Conservation (phyloP, 2,329 filamentous ascomycete species). For the Bisporella sp. region DNA sequence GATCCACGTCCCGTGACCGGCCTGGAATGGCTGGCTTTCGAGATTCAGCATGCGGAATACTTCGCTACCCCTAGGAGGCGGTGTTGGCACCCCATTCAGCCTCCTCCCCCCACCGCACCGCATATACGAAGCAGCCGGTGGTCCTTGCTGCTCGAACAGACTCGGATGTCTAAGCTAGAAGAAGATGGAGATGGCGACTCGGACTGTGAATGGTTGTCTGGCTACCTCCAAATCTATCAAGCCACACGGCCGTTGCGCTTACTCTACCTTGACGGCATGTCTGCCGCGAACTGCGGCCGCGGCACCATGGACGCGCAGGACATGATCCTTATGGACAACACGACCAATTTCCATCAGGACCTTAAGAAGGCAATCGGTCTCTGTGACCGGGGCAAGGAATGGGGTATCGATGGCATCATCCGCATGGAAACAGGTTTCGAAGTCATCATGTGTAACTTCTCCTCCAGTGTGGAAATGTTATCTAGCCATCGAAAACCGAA, state of each 20-base stretch:
- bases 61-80: slow-evolving; percentile 41
- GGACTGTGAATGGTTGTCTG: slow-evolving; percentile 21
- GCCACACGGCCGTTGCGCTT: slow-evolving; percentile 50
- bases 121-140: not conserved
- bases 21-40: slow-evolving; percentile 69
- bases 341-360: not conserved
- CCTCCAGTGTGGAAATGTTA: slow-evolving; percentile 21
- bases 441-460: slow-evolving; percentile 60
- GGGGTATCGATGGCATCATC: slow-evolving; percentile 58
- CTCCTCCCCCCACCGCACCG: too few relatives aligned
- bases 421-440: slow-evolving; percentile 69
- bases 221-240: slow-evolving; percentile 62
- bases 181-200: slow-evolving; percentile 1
- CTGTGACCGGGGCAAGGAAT: slow-evolving; percentile 45
- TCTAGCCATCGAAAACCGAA: slow-evolving; percentile 12
- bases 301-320: slow-evolving; percentile 66
- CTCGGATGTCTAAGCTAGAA: not conserved
- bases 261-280: slow-evolving; percentile 65
- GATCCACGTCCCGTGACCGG: slow-evolving; percentile 34
- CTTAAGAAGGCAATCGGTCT: slow-evolving; percentile 24
- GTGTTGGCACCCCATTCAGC: too few relatives aligned
- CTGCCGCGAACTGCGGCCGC: slow-evolving; percentile 56
- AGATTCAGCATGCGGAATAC: slow-evolving; percentile 63
- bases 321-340: slow-evolving; percentile 37
- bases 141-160: not conserved